phyloP scores from a whole-genome alignment of 129 eudicot genomes.

The Apium graveolens region DNA sequence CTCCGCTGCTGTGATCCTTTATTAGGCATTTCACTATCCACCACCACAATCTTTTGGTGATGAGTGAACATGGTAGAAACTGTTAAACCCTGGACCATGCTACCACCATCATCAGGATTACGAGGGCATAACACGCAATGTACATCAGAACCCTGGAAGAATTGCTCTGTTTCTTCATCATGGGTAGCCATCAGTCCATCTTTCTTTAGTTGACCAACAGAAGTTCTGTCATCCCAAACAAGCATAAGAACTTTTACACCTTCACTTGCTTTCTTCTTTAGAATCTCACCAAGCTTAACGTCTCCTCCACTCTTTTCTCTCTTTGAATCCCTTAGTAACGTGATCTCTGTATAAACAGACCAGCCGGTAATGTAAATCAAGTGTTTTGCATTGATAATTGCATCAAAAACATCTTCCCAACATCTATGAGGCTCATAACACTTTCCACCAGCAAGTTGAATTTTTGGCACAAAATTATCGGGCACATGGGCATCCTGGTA shows the following conservation, averaged over 20 bases:
- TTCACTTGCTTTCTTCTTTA: slow-evolving; percentile 65
- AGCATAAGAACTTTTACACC: slow-evolving; percentile 72
- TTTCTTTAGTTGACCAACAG: slow-evolving; percentile 50
- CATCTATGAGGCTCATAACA: slow-evolving; percentile 60
- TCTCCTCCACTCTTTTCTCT: slow-evolving; percentile 67
- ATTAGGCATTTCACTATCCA: slow-evolving; percentile 50
- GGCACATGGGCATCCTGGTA: slow-evolving; percentile 78
- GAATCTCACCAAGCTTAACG: slow-evolving; percentile 68
- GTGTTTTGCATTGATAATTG: slow-evolving; percentile 60
- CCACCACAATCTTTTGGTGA: slow-evolving; percentile 70
- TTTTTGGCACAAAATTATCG: slow-evolving; percentile 59
- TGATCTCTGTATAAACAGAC: slow-evolving; percentile 77
- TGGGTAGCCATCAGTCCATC: slow-evolving; percentile 87
- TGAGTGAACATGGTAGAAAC: slow-evolving; percentile 83
- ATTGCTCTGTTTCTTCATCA: slow-evolving; percentile 62
- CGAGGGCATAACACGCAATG: slow-evolving; percentile 68
- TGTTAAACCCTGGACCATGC: slow-evolving; percentile 57
- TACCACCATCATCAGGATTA: slow-evolving; percentile 75
- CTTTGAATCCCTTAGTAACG: slow-evolving; percentile 61
- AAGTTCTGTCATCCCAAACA: slow-evolving; percentile 71
- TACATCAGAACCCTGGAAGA: slow-evolving; percentile 50
- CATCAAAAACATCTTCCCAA: slow-evolving; percentile 80
- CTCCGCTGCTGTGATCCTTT: slow-evolving; percentile 43
- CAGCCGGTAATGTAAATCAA: slow-evolving; percentile 69
- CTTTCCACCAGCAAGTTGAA: slow-evolving; percentile 49